These are phyloP conservation scores for Solanum appendiculatum DNA, from an alignment of 257 asterid genomes.

Conservation along the genomic window DNA sequence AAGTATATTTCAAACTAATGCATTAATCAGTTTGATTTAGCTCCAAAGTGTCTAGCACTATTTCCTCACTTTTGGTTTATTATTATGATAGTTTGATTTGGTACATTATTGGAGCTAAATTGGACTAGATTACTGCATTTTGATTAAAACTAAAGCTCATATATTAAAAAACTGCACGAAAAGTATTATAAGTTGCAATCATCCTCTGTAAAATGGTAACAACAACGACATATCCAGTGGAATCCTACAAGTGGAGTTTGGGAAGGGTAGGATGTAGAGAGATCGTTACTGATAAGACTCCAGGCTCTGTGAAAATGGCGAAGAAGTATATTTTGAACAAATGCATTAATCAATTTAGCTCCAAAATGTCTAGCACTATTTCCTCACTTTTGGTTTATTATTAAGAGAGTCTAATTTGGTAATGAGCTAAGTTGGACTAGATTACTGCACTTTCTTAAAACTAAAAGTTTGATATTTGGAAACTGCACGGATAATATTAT, in stretches of 20 bases:
- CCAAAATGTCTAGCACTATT: not conserved
- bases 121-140: not conserved
- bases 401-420: not conserved
- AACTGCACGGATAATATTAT: not conserved
- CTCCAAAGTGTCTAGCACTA: not conserved
- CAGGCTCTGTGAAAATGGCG: not conserved
- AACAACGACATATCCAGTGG: not conserved
- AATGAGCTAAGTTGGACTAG: not conserved
- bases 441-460: not conserved
- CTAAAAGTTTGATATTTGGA: not conserved
- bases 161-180: not conserved
- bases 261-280: not conserved
- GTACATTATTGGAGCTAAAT: not conserved
- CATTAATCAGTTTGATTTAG: not conserved
- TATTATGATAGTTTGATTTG: not conserved
- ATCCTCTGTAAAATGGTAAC: not conserved
- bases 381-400: not conserved
- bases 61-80: not conserved
- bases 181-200: not conserved
- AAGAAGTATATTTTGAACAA: not conserved
- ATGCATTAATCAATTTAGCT: not conserved
- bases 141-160: not conserved
- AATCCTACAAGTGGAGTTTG: not conserved
- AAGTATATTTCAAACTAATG: not conserved
- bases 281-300: not conserved